A percentile compares a stretch with the other conserved stretches of the same genome.
Evolutionary conservation across 768 basidiomycete species (phyloP).

Genomic region (Boletus pseudo-olivaceus): DNA sequence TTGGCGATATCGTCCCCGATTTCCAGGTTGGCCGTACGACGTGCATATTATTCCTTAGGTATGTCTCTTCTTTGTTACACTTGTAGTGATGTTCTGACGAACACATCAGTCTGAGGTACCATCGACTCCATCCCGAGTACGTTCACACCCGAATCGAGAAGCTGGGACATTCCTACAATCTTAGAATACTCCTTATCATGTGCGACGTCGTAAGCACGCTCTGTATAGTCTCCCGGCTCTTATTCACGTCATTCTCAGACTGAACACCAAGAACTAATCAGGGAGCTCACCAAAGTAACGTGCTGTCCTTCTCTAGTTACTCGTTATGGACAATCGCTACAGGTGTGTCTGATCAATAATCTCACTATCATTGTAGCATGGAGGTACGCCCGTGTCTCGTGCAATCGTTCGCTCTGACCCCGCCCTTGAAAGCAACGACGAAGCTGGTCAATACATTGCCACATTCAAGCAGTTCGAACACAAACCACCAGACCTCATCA

Average conservation of each 20-base stretch:
- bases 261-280: slow-evolving; percentile 87
- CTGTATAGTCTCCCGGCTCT: background rate
- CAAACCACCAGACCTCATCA: slow-evolving; percentile 90
- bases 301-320: slow-evolving; percentile 7
- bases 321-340: background rate
- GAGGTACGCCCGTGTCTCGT: slow-evolving; percentile 50
- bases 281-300: slow-evolving; percentile 83
- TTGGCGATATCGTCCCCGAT: slow-evolving; percentile 89
- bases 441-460: slow-evolving; percentile 87
- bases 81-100: background rate
- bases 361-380: slow-evolving; percentile 91
- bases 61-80: background rate
- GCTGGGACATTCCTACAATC: slow-evolving; percentile 74
- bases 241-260: slow-evolving; percentile 43
- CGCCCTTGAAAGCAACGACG: slow-evolving; percentile 60
- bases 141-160: slow-evolving; percentile 88
- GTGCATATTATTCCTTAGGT: slow-evolving; percentile 91
- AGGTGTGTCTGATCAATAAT: slow-evolving; percentile 88
- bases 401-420: slow-evolving; percentile 1
- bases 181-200: slow-evolving; percentile 82
- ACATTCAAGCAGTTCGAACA: slow-evolving; percentile 93
- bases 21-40: slow-evolving; percentile 96
- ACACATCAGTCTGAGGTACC: slow-evolving; percentile 74
- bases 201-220: slow-evolving; percentile 81
- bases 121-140: slow-evolving; percentile 96